Base-by-base conservation (phyloP, 2,329 filamentous ascomycete genomes). In the Xylariaceae sp. region DNA sequence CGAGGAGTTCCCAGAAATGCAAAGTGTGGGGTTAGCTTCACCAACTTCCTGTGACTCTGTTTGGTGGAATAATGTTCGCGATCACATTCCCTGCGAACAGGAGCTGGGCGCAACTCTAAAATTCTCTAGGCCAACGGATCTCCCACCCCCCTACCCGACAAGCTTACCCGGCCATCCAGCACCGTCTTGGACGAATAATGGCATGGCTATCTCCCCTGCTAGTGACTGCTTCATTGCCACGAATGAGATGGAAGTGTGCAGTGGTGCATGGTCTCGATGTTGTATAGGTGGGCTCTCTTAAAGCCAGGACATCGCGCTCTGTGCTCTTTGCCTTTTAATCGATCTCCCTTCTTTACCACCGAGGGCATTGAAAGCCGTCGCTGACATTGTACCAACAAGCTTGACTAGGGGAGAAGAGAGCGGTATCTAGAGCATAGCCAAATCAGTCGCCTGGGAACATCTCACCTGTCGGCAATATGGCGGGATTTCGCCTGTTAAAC, bases 401-500 rank as follows among this genome's bases (percentile, higher is more conserved):
- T 16, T 26, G 28, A 17, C 16, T 19, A 36, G 19, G 21, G 23
- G 41, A 59, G 47, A 46, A 37, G 49, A 48, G 26, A 23, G 37
- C 40, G 12, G n/a, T 47, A n/a, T n/a, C n/a, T n/a, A n/a, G n/a
- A 40, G 12, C 8, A 21, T 17, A 53, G 56, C 44, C 31, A 31
- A 48, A 14, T 36, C 34, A 28, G 14, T 48, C 29, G 16, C 40
- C 41, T n/a, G 17, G 51, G 49, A 36, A 16, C 33, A 16, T 21
- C 47, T 34, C 34, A 36, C 34, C 41, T 31, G 26, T 59, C 58
- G 60, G 34, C 60, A 70, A 63, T 54, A 48, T 67, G 64, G 63
- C 59, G 53, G 53, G 33, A 17, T 51, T 46, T 11, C 28, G 48
- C 40, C 3, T 71, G 45, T 68, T 80, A 53, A 73, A 66, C 58